Percentiles rank a stretch among this genome's conserved stretches.
Evolutionary conservation across 371 early-diverging fungal genomes (phyloP).

Genomic region (Sporodiniella umbellata): DNA sequence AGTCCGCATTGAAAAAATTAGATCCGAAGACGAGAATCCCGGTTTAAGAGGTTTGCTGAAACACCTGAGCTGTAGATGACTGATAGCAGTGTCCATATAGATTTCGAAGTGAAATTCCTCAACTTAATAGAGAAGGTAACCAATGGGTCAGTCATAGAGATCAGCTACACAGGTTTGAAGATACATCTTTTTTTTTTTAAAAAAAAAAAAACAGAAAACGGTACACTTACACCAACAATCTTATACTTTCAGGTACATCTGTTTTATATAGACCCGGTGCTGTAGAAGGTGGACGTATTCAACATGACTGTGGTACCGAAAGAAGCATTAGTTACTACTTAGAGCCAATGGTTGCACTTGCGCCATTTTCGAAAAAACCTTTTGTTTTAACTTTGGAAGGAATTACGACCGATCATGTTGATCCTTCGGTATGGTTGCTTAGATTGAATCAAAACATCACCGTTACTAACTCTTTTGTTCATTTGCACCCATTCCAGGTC

Average conservation of each 20-base stretch:
- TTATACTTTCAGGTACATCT: conserved; percentile 61
- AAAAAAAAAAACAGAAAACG: background rate
- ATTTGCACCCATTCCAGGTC: too few species aligned
- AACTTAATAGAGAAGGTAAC: conserved; percentile 88
- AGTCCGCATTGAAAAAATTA: conserved; percentile 87
- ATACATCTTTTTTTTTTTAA: too few species aligned
- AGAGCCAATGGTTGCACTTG: conserved; percentile 86
- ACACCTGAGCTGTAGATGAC: too few species aligned
- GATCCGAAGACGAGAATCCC: conserved; percentile 82
- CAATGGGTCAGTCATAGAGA: conserved; percentile 89
- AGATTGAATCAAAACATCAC: too few species aligned
- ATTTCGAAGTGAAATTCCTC: conserved; percentile 87
- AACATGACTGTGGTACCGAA: conserved; percentile 76
- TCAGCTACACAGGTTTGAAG: conserved; percentile 83
- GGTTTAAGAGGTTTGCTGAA: conserved; percentile 81
- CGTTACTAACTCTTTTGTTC: too few species aligned
- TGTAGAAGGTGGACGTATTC: conserved; percentile 83
- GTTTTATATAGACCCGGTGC: conserved; percentile 87
- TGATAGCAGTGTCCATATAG: too few species aligned
- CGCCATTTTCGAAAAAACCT: conserved; percentile 90
- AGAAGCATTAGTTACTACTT: conserved; percentile 91
- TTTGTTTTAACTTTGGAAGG: conserved; percentile 80
- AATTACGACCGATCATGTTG: conserved; percentile 90
- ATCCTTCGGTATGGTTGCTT: conserved; percentile 61
- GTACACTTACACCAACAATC: background rate